Percentiles rank a stretch among this genome's conserved stretches.
phyloP scores from a whole-genome alignment of 352 stramenopile genomes.

The Aphanomyces euteiches region DNA sequence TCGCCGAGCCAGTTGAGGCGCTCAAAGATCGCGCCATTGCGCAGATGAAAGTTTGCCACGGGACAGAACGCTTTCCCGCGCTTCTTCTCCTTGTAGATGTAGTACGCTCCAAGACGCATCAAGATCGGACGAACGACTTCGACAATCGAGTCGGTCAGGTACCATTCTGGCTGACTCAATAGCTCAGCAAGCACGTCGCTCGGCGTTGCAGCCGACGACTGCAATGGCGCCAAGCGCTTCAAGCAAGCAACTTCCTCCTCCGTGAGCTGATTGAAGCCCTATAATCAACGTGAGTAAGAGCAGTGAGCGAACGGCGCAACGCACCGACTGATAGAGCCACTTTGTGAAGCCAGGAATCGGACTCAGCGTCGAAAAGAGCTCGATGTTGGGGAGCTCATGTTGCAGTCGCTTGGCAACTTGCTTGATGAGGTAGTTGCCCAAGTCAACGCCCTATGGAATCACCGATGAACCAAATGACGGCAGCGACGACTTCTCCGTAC shows the following conservation, averaged over 20 bases:
- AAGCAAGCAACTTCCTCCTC: not conserved
- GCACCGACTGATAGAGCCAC: slow-evolving; percentile 75
- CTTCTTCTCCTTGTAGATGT: slow-evolving; percentile 82
- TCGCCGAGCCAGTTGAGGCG: slow-evolving; percentile 81
- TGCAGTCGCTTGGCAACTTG: slow-evolving; percentile 85
- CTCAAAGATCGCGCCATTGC: slow-evolving; percentile 82
- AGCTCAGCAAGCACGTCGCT: slow-evolving; percentile 33
- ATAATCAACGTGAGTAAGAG: not conserved
- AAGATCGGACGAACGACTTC: slow-evolving; percentile 57
- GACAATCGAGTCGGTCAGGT: slow-evolving; percentile 40
- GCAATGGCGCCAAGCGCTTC: not conserved
- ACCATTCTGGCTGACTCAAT: slow-evolving; percentile 52
- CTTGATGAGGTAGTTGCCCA: slow-evolving; percentile 96
- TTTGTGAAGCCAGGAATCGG: slow-evolving; percentile 90
- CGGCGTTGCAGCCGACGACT: no score
- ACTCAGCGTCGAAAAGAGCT: slow-evolving; percentile 92
- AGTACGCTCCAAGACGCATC: slow-evolving; percentile 55
- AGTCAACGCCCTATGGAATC: slow-evolving; percentile 77
- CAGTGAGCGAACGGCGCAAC: not conserved
- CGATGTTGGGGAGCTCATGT: slow-evolving; percentile 58
- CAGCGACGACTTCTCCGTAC: slow-evolving; percentile 31
- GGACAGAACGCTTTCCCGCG: slow-evolving; percentile 74
- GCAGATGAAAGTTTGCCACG: slow-evolving; percentile 82
- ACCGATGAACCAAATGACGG: not conserved
- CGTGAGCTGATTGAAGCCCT: not conserved